Base-by-base conservation (phyloP, 1,284 basidiomycete species). In the Schizophyllum amplum region DNA sequence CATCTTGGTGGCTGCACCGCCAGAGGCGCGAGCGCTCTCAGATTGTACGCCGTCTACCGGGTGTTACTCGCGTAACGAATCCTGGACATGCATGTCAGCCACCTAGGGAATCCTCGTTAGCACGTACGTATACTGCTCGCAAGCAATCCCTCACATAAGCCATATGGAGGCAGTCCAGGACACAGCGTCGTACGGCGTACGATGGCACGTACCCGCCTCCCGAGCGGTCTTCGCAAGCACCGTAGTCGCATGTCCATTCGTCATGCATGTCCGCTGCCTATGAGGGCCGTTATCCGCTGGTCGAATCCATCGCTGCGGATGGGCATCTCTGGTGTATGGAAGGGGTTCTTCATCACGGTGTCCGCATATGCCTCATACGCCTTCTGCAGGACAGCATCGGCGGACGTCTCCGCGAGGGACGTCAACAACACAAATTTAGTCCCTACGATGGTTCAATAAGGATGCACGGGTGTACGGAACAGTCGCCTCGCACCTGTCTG, bases 321-420 rank as follows among this genome's bases (percentile, higher is more conserved):
- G 1, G 97, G 97, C 96, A 99, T 99, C 72, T 99, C 97, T 24
- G 91, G 90, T 3, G 94, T 97, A 70, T 99, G 94, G 74, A 99
- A 99, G 0, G 97, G 97, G 68, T 98, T 98, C 79, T 99, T 98
- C 94, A 98, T 97, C 55, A 97, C 94, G 4, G 90, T 86, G 67
- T 98, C 95, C 1, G 93, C 80, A 74, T 95, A 98, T 15, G 82
- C 82, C 70, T 96, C 92, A 71, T 97, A 97, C 55, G 93, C 86
- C 67, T 84, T 90, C 66, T 90, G 86, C 53, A 94, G 72, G 9
- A 87, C 73, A 2, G 82, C 71, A 57, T 95, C 92, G 27, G 88
- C 83, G 24, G 82, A 80, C 55, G 81, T 73, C 68, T 96, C 90
- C 51, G 86, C 77, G 15, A 91, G 74, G 0, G 91, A 90, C 1